A percentile compares a stretch with the other conserved stretches of the same genome.
Evolutionary conservation across 1,284 basidiomycete species (phyloP).

Genomic region (Cutaneotrichosporon daszewskae): DNA sequence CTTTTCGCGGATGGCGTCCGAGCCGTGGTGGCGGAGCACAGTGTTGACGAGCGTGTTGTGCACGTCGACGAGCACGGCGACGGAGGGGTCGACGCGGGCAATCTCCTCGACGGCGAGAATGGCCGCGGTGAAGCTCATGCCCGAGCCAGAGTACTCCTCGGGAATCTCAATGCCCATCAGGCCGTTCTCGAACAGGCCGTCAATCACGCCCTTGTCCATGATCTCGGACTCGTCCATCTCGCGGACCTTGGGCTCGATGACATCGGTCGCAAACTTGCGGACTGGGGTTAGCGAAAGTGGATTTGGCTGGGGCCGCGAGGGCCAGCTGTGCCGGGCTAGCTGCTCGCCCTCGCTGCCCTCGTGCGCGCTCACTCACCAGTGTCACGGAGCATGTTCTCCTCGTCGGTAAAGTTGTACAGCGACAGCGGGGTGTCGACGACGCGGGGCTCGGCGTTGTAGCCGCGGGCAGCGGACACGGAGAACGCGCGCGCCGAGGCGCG

Average conservation of each 20-base stretch:
- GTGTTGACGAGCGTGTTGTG: slow-evolving; percentile 99
- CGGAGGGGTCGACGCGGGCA: slow-evolving; percentile 91
- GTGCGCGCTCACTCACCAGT: slow-evolving; percentile 57
- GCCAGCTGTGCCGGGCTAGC: no score
- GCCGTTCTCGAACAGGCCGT: slow-evolving; percentile 90
- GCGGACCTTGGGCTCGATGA: slow-evolving; percentile 81
- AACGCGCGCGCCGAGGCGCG: slow-evolving; percentile 12
- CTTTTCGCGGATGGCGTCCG: slow-evolving; percentile 75
- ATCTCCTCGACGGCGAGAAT: slow-evolving; percentile 90
- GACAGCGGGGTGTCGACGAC: slow-evolving; percentile 40
- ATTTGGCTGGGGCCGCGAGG: no score
- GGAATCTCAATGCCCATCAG: slow-evolving; percentile 97
- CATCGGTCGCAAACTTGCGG: slow-evolving; percentile 77
- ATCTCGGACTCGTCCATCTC: slow-evolving; percentile 97
- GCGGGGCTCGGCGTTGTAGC: slow-evolving; percentile 36
- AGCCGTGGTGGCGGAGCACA: slow-evolving; percentile 81
- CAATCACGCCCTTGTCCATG: slow-evolving; percentile 78
- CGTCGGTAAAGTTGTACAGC: slow-evolving; percentile 76
- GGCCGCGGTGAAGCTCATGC: slow-evolving; percentile 87
- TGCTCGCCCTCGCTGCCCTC: background rate
- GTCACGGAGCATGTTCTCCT: slow-evolving; percentile 85
- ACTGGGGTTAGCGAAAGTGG: slow-evolving; percentile 52
- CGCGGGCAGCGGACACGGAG: slow-evolving; percentile 23
- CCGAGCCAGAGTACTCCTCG: slow-evolving; percentile 77
- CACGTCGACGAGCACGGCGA: slow-evolving; percentile 94